A percentile compares a stretch with the other conserved stretches of the same genome.
These are phyloP conservation scores for Cordyceps cateniannulata DNA, from an alignment of 2,329 filamentous ascomycete genomes.

Conservation along the genomic window DNA sequence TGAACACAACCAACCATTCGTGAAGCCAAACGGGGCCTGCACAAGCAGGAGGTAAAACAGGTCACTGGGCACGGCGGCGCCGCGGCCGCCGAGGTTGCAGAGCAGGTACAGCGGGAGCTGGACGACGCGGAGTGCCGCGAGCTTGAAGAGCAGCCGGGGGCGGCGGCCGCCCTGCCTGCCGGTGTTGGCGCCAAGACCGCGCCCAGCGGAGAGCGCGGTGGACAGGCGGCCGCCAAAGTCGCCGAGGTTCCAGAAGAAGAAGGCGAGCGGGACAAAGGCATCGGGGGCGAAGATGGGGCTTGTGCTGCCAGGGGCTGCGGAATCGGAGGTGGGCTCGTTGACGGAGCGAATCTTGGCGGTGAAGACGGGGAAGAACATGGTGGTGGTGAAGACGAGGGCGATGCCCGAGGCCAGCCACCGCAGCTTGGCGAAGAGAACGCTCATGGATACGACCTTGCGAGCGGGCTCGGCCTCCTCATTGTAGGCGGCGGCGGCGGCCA, in stretches of 20 bases:
- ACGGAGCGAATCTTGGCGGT: constrained; percentile 59
- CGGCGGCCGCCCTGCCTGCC: constrained; percentile 38
- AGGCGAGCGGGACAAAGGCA: constrained; percentile 82
- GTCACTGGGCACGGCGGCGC: constrained; percentile 71
- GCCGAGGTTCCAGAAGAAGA: constrained; percentile 89
- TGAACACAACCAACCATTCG: constrained; percentile 81
- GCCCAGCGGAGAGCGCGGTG: constrained; percentile 47
- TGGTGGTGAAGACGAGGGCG: constrained; percentile 72
- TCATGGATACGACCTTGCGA: constrained; percentile 48
- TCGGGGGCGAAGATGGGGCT: constrained; percentile 61
- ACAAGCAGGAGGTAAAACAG: constrained; percentile 81
- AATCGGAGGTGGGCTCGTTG: constrained; percentile 6
- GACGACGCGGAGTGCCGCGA: constrained; percentile 57
- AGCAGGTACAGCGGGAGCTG: constrained; percentile 84
- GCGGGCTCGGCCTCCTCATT: constrained; percentile 42
- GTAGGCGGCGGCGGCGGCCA: constrained; percentile 36
- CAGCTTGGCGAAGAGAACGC: constrained; percentile 67
- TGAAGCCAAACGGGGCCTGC: constrained; percentile 75
- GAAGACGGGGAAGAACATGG: constrained; percentile 95
- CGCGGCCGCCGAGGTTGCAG: constrained; percentile 77
- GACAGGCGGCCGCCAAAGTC: constrained; percentile 72
- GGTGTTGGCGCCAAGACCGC: constrained; percentile 31
- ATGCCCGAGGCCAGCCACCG: constrained; percentile 71
- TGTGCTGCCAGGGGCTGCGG: constrained; percentile 19
- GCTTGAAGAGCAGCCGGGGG: constrained; percentile 60